phyloP scores from a whole-genome alignment of 805 yeast species.

The Diddensiella transvaalensis region DNA sequence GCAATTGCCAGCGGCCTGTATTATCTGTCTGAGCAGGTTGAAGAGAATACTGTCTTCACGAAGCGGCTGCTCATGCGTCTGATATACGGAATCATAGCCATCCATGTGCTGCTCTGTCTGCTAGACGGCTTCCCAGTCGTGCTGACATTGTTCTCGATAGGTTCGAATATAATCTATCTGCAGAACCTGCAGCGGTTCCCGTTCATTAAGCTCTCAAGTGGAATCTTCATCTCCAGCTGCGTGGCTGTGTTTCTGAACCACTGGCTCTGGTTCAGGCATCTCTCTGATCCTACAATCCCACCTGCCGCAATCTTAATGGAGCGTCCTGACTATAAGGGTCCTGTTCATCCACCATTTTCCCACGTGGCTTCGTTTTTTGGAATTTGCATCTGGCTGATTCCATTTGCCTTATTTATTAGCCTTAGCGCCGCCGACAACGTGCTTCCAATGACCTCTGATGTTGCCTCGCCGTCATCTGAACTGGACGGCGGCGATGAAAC shows the following conservation, averaged over 20 bases:
- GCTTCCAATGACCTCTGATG: constrained; percentile 50
- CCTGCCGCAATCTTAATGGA: constrained; percentile 43
- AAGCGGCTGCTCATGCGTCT: constrained; percentile 60
- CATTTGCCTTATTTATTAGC: constrained; percentile 87
- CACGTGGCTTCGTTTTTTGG: constrained; percentile 97
- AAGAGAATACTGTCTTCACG: constrained; percentile 87
- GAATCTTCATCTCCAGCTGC: constrained; percentile 68
- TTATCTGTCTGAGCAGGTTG: constrained; percentile 87
- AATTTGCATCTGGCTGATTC: constrained; percentile 87
- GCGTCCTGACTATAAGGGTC: constrained; percentile 54
- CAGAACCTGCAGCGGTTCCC: constrained; percentile 83
- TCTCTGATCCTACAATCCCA: constrained; percentile 65
- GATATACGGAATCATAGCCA: constrained; percentile 57
- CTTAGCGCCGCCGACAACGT: constrained; percentile 88
- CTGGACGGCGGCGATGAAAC: constrained; percentile 28
- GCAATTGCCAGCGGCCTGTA: constrained; percentile 87
- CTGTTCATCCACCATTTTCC: constrained; percentile 72
- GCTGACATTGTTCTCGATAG: constrained; percentile 62
- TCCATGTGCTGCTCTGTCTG: constrained; percentile 55
- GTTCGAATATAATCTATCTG: constrained; percentile 66
- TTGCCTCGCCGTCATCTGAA: not conserved
- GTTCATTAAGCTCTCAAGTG: constrained; percentile 68
- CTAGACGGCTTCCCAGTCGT: constrained; percentile 78
- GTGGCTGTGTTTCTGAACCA: constrained; percentile 74
- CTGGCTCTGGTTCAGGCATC: constrained; percentile 83